These are phyloP conservation scores for Penicillium palitans DNA, from an alignment of 2,329 filamentous ascomycete genomes.

Conservation along the genomic window DNA sequence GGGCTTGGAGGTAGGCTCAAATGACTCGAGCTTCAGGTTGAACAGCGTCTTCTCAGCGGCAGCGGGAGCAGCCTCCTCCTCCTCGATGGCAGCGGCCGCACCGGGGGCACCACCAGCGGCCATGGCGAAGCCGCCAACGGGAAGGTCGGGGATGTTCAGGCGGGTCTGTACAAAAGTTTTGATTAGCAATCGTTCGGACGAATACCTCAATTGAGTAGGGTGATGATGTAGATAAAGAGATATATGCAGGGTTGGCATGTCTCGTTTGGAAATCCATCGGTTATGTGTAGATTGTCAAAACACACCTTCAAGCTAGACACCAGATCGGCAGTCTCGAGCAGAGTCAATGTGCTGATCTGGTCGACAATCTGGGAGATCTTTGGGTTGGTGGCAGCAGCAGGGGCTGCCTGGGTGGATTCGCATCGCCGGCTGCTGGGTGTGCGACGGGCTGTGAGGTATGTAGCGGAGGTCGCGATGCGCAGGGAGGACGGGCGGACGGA, in stretches of 20 bases:
- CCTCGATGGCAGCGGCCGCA: conserved; percentile 66
- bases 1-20: conserved; percentile 86
- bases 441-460: conserved; percentile 42
- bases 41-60: conserved; percentile 95
- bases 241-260: neutral
- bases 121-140: conserved; percentile 84
- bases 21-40: conserved; percentile 88
- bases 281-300: conserved; percentile 15
- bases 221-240: neutral
- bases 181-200: neutral
- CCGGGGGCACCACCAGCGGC: conserved; percentile 61
- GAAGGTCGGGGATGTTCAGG: conserved; percentile 97
- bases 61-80: conserved; percentile 84
- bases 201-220: conserved; percentile 5
- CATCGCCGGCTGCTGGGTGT: conserved; percentile 67
- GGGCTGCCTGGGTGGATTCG: conserved; percentile 74
- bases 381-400: conserved; percentile 65
- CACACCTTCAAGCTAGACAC: conserved; percentile 90
- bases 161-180: conserved; percentile 61
- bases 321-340: conserved; percentile 95
- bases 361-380: conserved; percentile 96
- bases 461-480: conserved; percentile 40
- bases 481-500: conserved; percentile 44
- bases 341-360: conserved; percentile 96
- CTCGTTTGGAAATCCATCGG: neutral